These are phyloP conservation scores for Boletus patriciae DNA, from an alignment of 768 basidiomycete species.

Conservation along the genomic window DNA sequence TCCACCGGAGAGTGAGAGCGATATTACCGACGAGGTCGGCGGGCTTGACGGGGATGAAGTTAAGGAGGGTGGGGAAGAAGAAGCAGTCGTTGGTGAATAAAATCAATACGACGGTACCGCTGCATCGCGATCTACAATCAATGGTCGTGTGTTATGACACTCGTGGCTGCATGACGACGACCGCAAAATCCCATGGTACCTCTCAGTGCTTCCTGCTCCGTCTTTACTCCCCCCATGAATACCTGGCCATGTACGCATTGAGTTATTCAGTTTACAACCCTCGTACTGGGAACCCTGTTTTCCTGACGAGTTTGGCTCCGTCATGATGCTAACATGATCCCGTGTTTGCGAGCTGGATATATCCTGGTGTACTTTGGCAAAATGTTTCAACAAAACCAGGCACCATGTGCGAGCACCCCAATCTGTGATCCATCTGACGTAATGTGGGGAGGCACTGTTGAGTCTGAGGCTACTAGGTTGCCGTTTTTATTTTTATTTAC, in stretches of 20 bases:
- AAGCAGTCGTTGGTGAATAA: conserved; percentile 10
- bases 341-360: background rate
- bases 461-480: too few species aligned
- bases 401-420: too few species aligned
- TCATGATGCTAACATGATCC: background rate
- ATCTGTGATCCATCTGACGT: background rate
- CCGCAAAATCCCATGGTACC: background rate
- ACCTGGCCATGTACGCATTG: background rate
- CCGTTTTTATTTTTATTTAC: background rate
- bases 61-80: conserved; percentile 15
- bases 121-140: conserved; percentile 13
- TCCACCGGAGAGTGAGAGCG: conserved; percentile 35
- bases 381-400: too few species aligned
- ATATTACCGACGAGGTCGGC: conserved; percentile 35
- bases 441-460: background rate
- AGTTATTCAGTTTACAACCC: background rate
- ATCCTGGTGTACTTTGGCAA: background rate
- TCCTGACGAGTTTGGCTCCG: background rate
- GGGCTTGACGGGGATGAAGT: conserved; percentile 22
- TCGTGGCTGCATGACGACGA: conserved; percentile 18
- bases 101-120: conserved; percentile 21
- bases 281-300: conserved; percentile 1
- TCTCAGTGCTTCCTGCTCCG: conserved; percentile 13
- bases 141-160: background rate
- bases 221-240: conserved; percentile 17